Evolutionary conservation across 2,329 filamentous ascomycete species (phyloP).

Genomic region (Huntiella bhutanensis): DNA sequence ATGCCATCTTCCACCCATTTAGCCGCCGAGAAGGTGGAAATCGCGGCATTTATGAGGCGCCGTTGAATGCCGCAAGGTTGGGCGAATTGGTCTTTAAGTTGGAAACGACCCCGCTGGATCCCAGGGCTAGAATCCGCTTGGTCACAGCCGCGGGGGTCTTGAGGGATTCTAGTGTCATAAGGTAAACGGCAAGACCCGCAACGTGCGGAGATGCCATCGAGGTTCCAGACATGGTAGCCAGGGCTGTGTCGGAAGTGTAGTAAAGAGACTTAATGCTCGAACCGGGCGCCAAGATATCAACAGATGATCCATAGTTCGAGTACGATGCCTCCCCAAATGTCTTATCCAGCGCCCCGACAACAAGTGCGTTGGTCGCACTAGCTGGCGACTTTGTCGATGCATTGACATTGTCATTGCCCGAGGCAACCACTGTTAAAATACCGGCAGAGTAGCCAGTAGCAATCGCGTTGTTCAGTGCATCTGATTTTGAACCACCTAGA

Average conservation of each 20-base stretch:
- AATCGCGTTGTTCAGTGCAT: slow-evolving; percentile 31
- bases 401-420: slow-evolving; percentile 14
- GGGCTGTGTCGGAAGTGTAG: slow-evolving; percentile 12
- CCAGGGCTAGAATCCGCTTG: background rate
- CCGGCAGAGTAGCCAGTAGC: slow-evolving; percentile 22
- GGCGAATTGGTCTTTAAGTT: background rate
- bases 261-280: slow-evolving; percentile 19
- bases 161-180: background rate
- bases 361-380: slow-evolving; percentile 14
- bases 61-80: background rate
- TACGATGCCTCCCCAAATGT: slow-evolving; percentile 19
- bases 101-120: background rate
- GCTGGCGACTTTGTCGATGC: slow-evolving; percentile 13
- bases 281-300: slow-evolving; percentile 29
- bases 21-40: too few species aligned
- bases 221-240: slow-evolving; percentile 4
- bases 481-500: slow-evolving; percentile 21
- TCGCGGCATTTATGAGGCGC: background rate
- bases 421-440: slow-evolving; percentile 22
- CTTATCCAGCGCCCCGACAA: slow-evolving; percentile 14
- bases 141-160: background rate
- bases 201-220: slow-evolving; percentile 11
- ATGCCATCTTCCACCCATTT: too few species aligned
- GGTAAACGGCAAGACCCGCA: slow-evolving; percentile 8
- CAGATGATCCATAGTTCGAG: slow-evolving; percentile 26